phyloP scores from a whole-genome alignment of 164 flowering plant genomes.

The Kalanchoe fedtschenkoi region DNA sequence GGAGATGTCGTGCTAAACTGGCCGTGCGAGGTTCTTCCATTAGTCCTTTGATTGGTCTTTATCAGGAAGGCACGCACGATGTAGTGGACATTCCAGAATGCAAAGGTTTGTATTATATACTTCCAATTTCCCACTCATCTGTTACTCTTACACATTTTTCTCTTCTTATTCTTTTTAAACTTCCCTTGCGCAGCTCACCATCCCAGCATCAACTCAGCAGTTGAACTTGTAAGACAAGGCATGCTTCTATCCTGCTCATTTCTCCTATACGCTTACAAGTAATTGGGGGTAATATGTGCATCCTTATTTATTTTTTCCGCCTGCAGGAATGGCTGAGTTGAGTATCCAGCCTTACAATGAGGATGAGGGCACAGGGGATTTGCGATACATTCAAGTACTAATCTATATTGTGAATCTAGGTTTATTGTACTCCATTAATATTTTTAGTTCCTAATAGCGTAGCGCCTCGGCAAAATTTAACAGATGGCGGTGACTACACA shows the following conservation, averaged over 20 bases:
- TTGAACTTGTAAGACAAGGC: constrained; percentile 71
- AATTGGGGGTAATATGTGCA: not conserved
- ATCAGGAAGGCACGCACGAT: constrained; percentile 80
- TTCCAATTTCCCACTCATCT: not conserved
- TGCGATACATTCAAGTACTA: constrained; percentile 84
- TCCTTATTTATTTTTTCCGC: not conserved
- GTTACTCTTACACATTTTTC: not conserved
- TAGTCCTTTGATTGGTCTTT: constrained; percentile 69
- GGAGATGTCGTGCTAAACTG: constrained; percentile 95
- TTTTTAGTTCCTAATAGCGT: not conserved
- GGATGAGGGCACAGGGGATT: constrained; percentile 67
- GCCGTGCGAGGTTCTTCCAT: constrained; percentile 74
- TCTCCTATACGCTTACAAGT: not conserved
- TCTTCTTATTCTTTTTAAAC: not conserved
- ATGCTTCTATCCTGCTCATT: constrained; percentile 13
- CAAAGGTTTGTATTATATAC: constrained; percentile 36
- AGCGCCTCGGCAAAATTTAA: constrained; percentile 6
- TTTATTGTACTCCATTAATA: not conserved
- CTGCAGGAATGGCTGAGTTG: constrained; percentile 51
- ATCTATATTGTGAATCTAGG: too few species aligned
- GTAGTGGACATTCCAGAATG: constrained; percentile 84
- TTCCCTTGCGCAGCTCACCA: constrained; percentile 67
- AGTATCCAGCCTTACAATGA: constrained; percentile 76
- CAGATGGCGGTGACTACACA: constrained; percentile 95
- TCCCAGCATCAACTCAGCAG: constrained; percentile 82